These are phyloP conservation scores for Trichoderma virens DNA, from an alignment of 495 filamentous ascomycete species.

Conservation along the genomic window DNA sequence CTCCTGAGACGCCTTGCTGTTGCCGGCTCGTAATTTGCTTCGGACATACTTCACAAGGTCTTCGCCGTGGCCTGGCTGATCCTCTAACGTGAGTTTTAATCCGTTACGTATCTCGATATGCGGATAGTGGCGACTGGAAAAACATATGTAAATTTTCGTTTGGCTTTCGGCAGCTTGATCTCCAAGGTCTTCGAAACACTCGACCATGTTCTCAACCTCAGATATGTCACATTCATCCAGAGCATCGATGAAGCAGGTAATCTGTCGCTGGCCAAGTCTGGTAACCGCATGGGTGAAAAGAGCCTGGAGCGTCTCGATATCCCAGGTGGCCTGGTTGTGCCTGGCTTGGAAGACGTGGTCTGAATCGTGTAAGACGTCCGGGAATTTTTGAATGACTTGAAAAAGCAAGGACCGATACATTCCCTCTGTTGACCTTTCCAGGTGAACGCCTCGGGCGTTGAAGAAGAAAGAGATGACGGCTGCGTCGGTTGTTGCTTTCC, in stretches of 20 bases:
- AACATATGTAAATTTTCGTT: constrained; percentile 8
- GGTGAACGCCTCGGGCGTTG: constrained; percentile 28
- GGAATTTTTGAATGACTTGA: constrained; percentile 24
- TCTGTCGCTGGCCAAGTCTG: background rate
- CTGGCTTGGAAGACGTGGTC: background rate
- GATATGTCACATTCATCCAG: constrained; percentile 29
- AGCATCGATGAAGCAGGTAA: constrained; percentile 32
- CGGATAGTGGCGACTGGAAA: constrained; percentile 31
- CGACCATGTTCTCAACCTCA: constrained; percentile 13
- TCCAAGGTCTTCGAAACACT: constrained; percentile 18
- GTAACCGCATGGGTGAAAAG: background rate
- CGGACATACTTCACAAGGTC: constrained; percentile 11
- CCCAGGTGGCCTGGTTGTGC: background rate
- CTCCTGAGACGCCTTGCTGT: constrained; percentile 9
- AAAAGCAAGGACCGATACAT: constrained; percentile 49
- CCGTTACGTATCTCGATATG: constrained; percentile 17
- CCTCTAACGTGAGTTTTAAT: constrained; percentile 18
- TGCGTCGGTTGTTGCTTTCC: background rate
- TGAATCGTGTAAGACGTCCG: constrained; percentile 19
- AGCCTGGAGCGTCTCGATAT: background rate
- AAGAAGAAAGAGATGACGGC: constrained; percentile 24
- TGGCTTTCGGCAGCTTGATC: background rate
- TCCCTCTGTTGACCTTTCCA: constrained; percentile 44
- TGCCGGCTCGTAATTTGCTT: background rate
- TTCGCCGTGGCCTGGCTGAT: constrained; percentile 16